These are phyloP conservation scores for Exophiala viscosa DNA, from an alignment of 2,329 filamentous ascomycete species.

Conservation along the genomic window DNA sequence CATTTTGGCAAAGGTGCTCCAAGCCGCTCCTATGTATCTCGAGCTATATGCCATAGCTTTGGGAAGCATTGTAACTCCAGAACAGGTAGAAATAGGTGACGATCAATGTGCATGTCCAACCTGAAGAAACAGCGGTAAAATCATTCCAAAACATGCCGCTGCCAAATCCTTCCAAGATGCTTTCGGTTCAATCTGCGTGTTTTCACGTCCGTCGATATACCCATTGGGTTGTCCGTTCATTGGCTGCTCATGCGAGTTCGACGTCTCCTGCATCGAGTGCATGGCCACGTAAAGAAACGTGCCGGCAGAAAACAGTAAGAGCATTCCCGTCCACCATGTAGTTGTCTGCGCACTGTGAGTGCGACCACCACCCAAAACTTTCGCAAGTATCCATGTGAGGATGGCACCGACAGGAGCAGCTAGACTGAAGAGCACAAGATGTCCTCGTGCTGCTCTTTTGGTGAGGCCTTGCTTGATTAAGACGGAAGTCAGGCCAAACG, in stretches of 20 bases:
- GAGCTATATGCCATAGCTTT: too few species aligned
- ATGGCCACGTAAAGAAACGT: constrained; percentile 98
- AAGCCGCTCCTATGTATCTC: too few species aligned
- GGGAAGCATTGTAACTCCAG: not conserved
- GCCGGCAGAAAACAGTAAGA: constrained; percentile 90
- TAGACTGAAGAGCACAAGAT: constrained; percentile 85
- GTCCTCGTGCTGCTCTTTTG: constrained; percentile 77
- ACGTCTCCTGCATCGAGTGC: constrained; percentile 86
- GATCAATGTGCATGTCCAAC: constrained; percentile 46
- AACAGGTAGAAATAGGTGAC: not conserved
- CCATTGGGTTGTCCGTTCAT: constrained; percentile 41
- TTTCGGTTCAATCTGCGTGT: constrained; percentile 31
- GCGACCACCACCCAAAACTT: constrained; percentile 57
- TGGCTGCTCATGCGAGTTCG: constrained; percentile 36
- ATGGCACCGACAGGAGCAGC: constrained; percentile 85
- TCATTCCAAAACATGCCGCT: constrained; percentile 47
- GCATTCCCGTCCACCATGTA: constrained; percentile 85
- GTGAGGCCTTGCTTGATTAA: constrained; percentile 86
- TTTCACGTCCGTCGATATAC: constrained; percentile 39
- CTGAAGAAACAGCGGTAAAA: constrained; percentile 45
- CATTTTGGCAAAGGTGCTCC: too few species aligned
- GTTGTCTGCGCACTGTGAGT: constrained; percentile 58
- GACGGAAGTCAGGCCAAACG: constrained; percentile 88
- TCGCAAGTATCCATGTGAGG: constrained; percentile 74
- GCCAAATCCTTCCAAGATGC: constrained; percentile 45